These are phyloP conservation scores for Calendula officinalis DNA, from an alignment of 129 eudicot genomes.

Conservation along the genomic window DNA sequence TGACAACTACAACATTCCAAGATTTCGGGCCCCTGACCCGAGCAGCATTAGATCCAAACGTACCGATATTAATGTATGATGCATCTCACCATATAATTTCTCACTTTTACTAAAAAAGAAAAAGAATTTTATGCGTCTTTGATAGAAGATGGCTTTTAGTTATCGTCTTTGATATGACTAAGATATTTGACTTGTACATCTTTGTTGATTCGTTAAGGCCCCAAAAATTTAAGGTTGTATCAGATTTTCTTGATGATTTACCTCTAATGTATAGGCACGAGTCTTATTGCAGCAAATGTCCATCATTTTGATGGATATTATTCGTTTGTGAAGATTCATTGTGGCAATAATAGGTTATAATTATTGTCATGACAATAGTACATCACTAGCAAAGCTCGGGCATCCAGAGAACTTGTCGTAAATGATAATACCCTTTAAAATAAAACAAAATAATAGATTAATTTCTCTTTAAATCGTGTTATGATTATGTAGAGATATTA, in stretches of 20 bases:
- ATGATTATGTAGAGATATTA: too few relatives aligned
- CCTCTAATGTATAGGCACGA: neutral
- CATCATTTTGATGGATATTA: too few relatives aligned
- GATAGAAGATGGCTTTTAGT: constrained; percentile 10
- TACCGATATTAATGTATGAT: constrained; percentile 71
- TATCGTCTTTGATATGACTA: neutral
- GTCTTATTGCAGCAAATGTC: too few relatives aligned
- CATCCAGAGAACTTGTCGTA: too few relatives aligned
- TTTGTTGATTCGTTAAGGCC: constrained; percentile 1
- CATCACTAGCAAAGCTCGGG: too few relatives aligned
- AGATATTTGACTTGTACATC: too few relatives aligned
- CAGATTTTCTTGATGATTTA: neutral
- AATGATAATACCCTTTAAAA: too few relatives aligned
- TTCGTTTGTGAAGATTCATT: too few relatives aligned
- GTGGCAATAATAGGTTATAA: too few relatives aligned
- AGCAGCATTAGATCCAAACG: constrained; percentile 61
- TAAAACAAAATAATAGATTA: too few relatives aligned
- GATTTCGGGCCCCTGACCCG: constrained; percentile 46
- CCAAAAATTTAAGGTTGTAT: neutral
- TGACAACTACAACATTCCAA: constrained; percentile 54
- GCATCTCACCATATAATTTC: constrained; percentile 10
- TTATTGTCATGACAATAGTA: too few relatives aligned
- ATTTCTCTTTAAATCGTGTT: too few relatives aligned
- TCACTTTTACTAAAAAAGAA: constrained; percentile 17
- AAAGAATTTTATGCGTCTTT: constrained; percentile 7